These are phyloP conservation scores for Porcisia hertigi DNA, from an alignment of 208 protist genomes.

Conservation along the genomic window DNA sequence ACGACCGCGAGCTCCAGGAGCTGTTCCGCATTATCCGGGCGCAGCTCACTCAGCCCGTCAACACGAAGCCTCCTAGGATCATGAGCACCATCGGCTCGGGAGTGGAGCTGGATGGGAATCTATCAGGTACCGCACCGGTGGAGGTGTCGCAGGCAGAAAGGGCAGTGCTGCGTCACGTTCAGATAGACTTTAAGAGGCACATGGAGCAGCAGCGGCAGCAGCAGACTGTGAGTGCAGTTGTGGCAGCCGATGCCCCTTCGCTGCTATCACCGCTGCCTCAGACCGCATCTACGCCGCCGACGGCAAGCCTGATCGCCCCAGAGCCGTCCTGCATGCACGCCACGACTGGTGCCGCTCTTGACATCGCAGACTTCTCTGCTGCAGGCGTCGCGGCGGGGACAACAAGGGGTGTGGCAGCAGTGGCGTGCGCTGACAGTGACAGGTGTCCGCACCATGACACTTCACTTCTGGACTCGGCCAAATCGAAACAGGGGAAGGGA, in stretches of 20 bases:
- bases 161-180: conserved; percentile 46
- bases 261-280: conserved; percentile 6
- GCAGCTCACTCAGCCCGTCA: conserved; percentile 25
- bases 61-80: background rate
- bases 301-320: conserved; percentile 3
- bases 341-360: conserved; percentile 6
- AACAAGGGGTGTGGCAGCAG: background rate
- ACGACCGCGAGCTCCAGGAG: conserved; percentile 48
- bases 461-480: conserved; percentile 5
- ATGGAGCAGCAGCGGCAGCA: conserved; percentile 25
- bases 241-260: background rate
- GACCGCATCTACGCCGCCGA: conserved; percentile 26
- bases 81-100: background rate
- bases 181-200: conserved; percentile 46
- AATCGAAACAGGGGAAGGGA: background rate
- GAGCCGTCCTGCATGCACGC: background rate
- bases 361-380: background rate
- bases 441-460: background rate
- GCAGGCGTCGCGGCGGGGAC: background rate
- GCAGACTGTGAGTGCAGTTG: background rate
- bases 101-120: background rate
- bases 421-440: background rate
- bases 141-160: conserved; percentile 59
- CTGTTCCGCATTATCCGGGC: conserved; percentile 29
- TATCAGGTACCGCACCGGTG: conserved; percentile 25